Percentiles rank a stretch among this genome's conserved stretches.
Conservation (phyloP, 2,329 filamentous ascomycete genomes). For the Diaporthe humulicola region DNA sequence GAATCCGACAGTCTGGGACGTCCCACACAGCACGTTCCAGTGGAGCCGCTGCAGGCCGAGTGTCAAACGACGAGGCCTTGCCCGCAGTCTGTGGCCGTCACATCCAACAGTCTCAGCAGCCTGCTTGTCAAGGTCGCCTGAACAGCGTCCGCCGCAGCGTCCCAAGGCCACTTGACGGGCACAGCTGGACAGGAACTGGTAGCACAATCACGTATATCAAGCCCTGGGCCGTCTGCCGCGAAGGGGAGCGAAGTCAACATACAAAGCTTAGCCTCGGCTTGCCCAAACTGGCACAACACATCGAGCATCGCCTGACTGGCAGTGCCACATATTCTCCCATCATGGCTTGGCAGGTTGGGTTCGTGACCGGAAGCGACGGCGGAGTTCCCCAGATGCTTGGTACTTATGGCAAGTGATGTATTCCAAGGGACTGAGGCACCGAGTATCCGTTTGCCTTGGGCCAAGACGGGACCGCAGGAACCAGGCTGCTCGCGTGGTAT, state of each 20-base stretch:
- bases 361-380: background rate
- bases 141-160: background rate
- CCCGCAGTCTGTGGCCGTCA: slow-evolving; percentile 4
- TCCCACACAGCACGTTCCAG: slow-evolving; percentile 30
- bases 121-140: background rate
- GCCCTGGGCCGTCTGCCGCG: slow-evolving; percentile 6
- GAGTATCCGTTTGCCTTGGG: slow-evolving; percentile 10
- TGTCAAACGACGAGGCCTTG: slow-evolving; percentile 22
- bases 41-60: slow-evolving; percentile 21
- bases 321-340: background rate
- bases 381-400: slow-evolving; percentile 14
- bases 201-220: slow-evolving; percentile 35
- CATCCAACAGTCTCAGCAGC: slow-evolving; percentile 12
- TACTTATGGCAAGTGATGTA: slow-evolving; percentile 17
- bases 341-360: background rate
- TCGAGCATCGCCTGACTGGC: slow-evolving; percentile 8
- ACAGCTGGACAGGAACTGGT: background rate
- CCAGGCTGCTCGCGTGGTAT: background rate
- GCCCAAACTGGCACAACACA: slow-evolving; percentile 24
- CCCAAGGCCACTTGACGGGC: background rate
- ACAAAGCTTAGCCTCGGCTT: background rate
- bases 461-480: background rate
- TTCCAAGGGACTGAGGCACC: background rate
- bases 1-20: slow-evolving; percentile 38
- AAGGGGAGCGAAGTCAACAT: background rate